Conservation (phyloP, 345 rosid genomes). For the Firmiana major region DNA sequence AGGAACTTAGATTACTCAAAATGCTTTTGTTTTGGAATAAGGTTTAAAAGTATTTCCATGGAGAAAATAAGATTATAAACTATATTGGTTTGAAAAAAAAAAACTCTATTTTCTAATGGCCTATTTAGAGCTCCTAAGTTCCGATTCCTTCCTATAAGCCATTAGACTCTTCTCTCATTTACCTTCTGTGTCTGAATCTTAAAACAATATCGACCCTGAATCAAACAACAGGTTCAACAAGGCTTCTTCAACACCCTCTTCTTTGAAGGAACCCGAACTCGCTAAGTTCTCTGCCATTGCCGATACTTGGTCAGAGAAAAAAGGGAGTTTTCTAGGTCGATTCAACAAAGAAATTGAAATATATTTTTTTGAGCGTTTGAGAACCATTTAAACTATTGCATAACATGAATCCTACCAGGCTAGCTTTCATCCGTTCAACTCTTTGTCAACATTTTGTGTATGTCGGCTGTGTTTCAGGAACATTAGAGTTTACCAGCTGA, state of each 20-base stretch:
- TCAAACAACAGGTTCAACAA: conserved; percentile 8
- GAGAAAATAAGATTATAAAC: too few species aligned
- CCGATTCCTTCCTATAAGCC: conserved; percentile 6
- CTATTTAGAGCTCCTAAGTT: too few species aligned
- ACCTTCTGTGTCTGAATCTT: conserved; percentile 16
- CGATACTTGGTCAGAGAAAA: conserved; percentile 56
- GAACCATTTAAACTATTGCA: conserved; percentile 93
- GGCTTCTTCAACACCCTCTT: conserved; percentile 31
- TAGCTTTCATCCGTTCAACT: conserved; percentile 89
- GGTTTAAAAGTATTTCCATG: too few species aligned
- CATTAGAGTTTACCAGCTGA: too few species aligned
- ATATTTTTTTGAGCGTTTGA: conserved; percentile 45
- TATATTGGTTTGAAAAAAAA: too few species aligned
- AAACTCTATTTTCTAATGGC: too few species aligned
- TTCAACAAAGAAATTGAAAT: neutral
- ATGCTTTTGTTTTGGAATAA: too few species aligned
- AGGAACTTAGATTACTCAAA: too few species aligned
- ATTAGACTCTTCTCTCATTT: conserved; percentile 31
- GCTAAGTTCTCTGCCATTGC: conserved; percentile 83
- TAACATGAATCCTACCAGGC: conserved; percentile 73
- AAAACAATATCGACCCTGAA: conserved; percentile 8
- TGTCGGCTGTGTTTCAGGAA: neutral
- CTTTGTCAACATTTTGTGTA: conserved; percentile 86
- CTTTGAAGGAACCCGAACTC: conserved; percentile 66
- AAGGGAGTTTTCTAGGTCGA: neutral